These are phyloP conservation scores for Apocynum venetum DNA, from an alignment of 257 asterid genomes.

Conservation along the genomic window DNA sequence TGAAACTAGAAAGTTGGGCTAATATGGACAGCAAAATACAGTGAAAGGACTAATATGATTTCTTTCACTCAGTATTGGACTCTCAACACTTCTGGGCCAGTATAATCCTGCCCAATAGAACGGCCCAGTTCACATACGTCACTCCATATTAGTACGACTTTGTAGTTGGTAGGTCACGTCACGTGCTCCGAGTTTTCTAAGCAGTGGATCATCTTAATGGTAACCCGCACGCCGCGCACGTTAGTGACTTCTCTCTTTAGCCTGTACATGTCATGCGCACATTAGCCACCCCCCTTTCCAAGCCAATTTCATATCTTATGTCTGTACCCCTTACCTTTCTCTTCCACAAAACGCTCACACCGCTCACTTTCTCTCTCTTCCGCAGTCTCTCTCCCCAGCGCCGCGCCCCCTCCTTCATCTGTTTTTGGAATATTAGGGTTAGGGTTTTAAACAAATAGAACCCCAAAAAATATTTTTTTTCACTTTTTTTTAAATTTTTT, in stretches of 20 bases:
- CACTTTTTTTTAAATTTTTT: not conserved
- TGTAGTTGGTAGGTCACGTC: constrained; percentile 14
- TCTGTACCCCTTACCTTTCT: constrained; percentile 18
- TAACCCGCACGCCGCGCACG: constrained; percentile 27
- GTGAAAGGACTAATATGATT: too few species aligned
- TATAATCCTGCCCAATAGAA: not conserved
- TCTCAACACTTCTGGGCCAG: not conserved
- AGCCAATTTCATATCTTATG: constrained; percentile 26
- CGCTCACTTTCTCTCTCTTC: constrained; percentile 17
- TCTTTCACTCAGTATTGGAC: not conserved
- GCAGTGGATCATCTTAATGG: too few species aligned
- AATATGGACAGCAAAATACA: too few species aligned
- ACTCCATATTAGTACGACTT: not conserved
- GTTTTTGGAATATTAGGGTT: constrained; percentile 24
- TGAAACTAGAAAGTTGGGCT: too few species aligned
- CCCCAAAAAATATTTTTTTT: not conserved
- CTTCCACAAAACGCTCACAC: constrained; percentile 36
- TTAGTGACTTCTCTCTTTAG: constrained; percentile 24
- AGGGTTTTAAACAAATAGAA: constrained; percentile 30
- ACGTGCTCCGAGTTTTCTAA: constrained; percentile 9
- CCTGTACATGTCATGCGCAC: constrained; percentile 33
- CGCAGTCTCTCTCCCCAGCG: constrained; percentile 18
- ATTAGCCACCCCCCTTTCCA: constrained; percentile 34
- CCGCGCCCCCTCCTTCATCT: not conserved
- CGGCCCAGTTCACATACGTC: not conserved